A percentile compares a stretch with the other conserved stretches of the same genome.
These are phyloP conservation scores for Cladosporium sp. DNA, from an alignment of 2,329 filamentous ascomycete genomes.

Conservation along the genomic window DNA sequence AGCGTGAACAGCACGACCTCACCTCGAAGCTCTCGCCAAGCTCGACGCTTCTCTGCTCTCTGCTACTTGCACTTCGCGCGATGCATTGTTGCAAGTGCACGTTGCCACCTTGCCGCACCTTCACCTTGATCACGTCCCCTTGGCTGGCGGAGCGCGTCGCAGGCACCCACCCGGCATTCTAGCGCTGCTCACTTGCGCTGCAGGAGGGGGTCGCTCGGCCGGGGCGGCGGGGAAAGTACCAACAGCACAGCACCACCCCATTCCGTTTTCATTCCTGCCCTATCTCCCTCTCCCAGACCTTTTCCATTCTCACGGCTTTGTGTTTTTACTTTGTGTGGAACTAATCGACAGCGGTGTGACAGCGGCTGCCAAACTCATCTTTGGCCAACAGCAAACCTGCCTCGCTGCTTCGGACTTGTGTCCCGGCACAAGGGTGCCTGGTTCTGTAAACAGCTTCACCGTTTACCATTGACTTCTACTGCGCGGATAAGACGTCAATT, in stretches of 20 bases:
- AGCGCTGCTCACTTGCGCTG: background rate
- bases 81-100: background rate
- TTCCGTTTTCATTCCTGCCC: background rate
- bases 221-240: too few species aligned
- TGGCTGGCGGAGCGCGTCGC: too few species aligned
- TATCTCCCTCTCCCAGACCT: too few species aligned
- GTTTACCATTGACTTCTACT: slow-evolving; percentile 5
- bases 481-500: background rate
- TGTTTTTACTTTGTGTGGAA: background rate
- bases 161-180: too few species aligned
- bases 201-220: background rate
- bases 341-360: background rate
- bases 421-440: slow-evolving; percentile 6
- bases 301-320: background rate
- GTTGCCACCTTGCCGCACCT: background rate
- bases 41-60: background rate
- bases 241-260: background rate
- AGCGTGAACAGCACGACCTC: background rate
- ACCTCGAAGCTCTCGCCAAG: slow-evolving; percentile 4
- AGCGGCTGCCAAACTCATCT: background rate
- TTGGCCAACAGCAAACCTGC: slow-evolving; percentile 1
- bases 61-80: background rate
- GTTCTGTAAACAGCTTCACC: slow-evolving; percentile 1
- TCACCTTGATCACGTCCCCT: too few species aligned
- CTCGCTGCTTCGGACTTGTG: background rate